Base-by-base conservation (phyloP, 805 yeast genomes). In the Yamadazyma sp. region DNA sequence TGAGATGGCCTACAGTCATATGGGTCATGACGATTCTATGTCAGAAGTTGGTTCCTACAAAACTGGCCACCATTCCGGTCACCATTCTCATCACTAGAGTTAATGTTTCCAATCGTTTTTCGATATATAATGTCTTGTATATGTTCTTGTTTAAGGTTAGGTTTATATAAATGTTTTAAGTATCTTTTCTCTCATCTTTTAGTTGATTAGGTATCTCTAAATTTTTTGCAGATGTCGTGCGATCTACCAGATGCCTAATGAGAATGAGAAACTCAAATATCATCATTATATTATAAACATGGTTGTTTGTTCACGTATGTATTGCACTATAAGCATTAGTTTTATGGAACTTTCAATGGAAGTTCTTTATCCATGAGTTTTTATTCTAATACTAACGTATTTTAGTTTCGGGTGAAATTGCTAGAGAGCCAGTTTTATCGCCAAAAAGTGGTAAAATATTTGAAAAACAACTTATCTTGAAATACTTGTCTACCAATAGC, bases 351-450 rank as follows among this genome's bases (percentile, higher is more conserved):
- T 5, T 18, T 5, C 28, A 27, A 16, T 31, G 14, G 12, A 13
- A 24, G 5, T 5, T 11, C 22, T 14, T 21, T n/a, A 9, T 9
- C 23, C 10, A 11, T 11, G 23, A 5, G 16, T 12, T 3, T 19
- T 5, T 11, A 22, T 19, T 4, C 18, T 8, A 23, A n/a, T 47
- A 43, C 47, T 44, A 43, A 48, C 48, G 23, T n/a, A n/a, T 42
- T 58, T n/a, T 38, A 31, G 51, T 85, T 16, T 82, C 95, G 9
- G 96, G 96, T 8, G 76, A 78, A 41, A 75, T 73, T 0, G 75
- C 88, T 5, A 56, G 51, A n/a, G 66, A 66, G 23, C 91, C 97
- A 0, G 96, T 86, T 7, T 62, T 89, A 1, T 86, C 95, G 0
- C 78, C 81, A 3, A 75, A 64, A 42, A 80, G 88, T 36, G 83